Evolutionary conservation across 2,329 filamentous ascomycete species (phyloP), one percentile per base, ranked within the genome.

Genomic region (Claviceps cyperi): DNA sequence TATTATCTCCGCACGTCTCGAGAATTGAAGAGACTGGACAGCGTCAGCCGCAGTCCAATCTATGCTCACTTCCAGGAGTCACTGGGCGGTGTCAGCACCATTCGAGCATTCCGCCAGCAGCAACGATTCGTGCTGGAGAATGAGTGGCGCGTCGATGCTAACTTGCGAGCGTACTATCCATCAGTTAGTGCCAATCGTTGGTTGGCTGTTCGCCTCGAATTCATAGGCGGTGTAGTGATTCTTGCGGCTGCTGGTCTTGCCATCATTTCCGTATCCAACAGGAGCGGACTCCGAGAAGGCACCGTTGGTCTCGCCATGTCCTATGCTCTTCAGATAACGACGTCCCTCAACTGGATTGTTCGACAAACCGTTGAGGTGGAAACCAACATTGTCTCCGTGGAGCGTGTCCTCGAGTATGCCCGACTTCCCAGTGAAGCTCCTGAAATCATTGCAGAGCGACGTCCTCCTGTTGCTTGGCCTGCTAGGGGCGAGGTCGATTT

Each of bases 61-160:
- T 98, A 90, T 65, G 92, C 92, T 6, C 94, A 98, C 66, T 98
- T 98, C 71, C 92, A 98, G 64, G 94, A 98, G 69, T 94, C 89
- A 1, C 78, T 98, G 9, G 91, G 88, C 54, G 92, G 92, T 43
- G 84, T 96, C 62, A 87, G 86, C 53, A 98, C 92, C 11, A 97
- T 98, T 61, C 85, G 94, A 56, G 94, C 92, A 37, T 98, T 94
- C 71, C 78, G 84, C 54, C 91, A 98, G 65, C 82, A 94, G 66
- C 74, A 81, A 55, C 78, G 92, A 51, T 98, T 98, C 66, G 79
- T 86, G 54, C 73, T 86, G 52, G 94, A 98, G 66, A 98, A 97
- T 59, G 90, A 98, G 73, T 96, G 90, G 88, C 84, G 92, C 43
- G 86, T 97, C 54, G 92, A 98, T 69, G 84, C 87, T 43, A 98